phyloP scores from a whole-genome alignment of 768 basidiomycete genomes.

The Atractiella rhizophila region DNA sequence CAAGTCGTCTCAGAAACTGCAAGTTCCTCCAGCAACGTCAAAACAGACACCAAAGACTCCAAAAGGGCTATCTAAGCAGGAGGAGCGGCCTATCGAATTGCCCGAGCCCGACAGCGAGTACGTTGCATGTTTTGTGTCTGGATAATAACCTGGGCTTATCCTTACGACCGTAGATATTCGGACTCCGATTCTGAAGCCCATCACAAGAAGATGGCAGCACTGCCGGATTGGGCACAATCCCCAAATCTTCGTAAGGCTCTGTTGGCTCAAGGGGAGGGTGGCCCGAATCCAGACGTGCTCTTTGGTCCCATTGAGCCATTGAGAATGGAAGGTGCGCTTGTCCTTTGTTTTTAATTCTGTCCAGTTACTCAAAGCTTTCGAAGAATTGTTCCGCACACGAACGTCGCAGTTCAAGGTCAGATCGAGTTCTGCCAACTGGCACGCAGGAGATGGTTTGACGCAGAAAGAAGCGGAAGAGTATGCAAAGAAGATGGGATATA shows the following conservation, averaged over 20 bases:
- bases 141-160: neutral
- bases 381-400: constrained; percentile 53
- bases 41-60: too few species aligned
- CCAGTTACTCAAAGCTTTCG: neutral
- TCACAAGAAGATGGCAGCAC: constrained; percentile 36
- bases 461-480: constrained; percentile 64
- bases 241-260: constrained; percentile 59
- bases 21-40: too few species aligned
- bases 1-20: too few species aligned
- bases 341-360: neutral
- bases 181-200: constrained; percentile 80
- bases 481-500: constrained; percentile 64
- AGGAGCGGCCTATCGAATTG: constrained; percentile 33
- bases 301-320: constrained; percentile 72
- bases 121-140: constrained; percentile 6
- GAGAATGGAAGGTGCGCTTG: constrained; percentile 38
- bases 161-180: constrained; percentile 33
- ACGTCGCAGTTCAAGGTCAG: constrained; percentile 63
- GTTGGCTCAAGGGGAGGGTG: constrained; percentile 55
- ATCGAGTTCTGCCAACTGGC: constrained; percentile 89
- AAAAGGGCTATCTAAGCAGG: too few species aligned
- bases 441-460: constrained; percentile 67
- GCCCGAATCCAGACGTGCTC: constrained; percentile 46
- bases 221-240: constrained; percentile 75
- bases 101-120: constrained; percentile 82